phyloP scores from a whole-genome alignment of 2,329 filamentous ascomycete genomes.

The Monosporascus sp. region DNA sequence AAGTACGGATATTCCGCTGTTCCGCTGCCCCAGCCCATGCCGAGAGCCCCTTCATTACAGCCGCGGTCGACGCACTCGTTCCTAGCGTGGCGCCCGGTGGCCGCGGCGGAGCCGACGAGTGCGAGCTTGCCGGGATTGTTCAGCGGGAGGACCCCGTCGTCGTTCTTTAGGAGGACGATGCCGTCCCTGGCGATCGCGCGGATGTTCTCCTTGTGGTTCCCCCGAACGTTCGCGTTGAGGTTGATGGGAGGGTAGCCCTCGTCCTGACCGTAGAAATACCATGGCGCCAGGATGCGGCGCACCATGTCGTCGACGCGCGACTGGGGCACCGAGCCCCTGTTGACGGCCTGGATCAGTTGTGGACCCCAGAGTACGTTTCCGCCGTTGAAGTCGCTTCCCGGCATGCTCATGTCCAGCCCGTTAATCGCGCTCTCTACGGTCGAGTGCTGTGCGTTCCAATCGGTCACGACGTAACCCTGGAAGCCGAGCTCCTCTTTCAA shows the following conservation, averaged over 20 bases:
- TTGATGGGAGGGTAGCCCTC: conserved; percentile 46
- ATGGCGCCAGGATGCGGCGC: conserved; percentile 57
- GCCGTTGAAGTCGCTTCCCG: conserved; percentile 56
- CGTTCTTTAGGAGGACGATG: conserved; percentile 66
- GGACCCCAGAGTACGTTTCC: conserved; percentile 50
- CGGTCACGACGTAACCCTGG: conserved; percentile 52
- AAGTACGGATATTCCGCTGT: conserved; percentile 62
- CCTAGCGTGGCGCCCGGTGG: conserved; percentile 54
- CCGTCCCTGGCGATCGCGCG: conserved; percentile 49
- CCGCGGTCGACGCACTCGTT: conserved; percentile 59
- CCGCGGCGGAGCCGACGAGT: conserved; percentile 59
- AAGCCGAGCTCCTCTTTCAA: conserved; percentile 73
- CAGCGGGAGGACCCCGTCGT: conserved; percentile 49
- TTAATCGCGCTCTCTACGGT: conserved; percentile 60
- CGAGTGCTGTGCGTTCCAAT: conserved; percentile 74
- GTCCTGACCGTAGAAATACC: conserved; percentile 54
- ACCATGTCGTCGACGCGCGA: conserved; percentile 63
- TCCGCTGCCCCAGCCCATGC: conserved; percentile 64
- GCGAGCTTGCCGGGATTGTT: conserved; percentile 48
- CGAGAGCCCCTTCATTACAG: conserved; percentile 57
- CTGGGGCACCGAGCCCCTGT: conserved; percentile 52
- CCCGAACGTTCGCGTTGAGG: conserved; percentile 49
- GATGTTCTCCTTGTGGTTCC: conserved; percentile 59
- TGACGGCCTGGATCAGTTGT: conserved; percentile 46
- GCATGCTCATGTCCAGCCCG: conserved; percentile 80